Evolutionary conservation across 495 filamentous ascomycete species (phyloP), one percentile per base, ranked within the genome.

Genomic region (Daldinia decipiens): DNA sequence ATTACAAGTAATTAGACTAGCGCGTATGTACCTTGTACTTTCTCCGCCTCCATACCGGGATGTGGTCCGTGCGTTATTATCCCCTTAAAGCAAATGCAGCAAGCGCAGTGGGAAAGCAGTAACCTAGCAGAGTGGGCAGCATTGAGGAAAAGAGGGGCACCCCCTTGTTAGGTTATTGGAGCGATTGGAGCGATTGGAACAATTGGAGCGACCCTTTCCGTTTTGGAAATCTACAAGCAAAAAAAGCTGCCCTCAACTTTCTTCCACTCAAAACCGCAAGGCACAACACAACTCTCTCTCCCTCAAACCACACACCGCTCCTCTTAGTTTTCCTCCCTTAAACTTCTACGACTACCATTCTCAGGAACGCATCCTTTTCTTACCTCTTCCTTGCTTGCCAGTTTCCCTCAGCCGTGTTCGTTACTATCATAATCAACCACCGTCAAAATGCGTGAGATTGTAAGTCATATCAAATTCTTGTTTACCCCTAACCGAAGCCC

Each of bases 391-490:
- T 69, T 77, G 53, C 56, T 73, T 56, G 73, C 45, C 58, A 65
- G 58, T 43, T 72, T 59, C 57, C 60, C 59, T 68, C 59, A 57
- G 50, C 72, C 31, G 64, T 74, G 69, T 64, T 65, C 74, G 74
- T 68, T 63, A 72, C 56, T 47, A 43, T 39, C 24, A 26, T 58
- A 70, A 74, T 70, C 72, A 74, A 67, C 70, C 71, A 79, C 77
- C 75, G 59, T 71, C 85, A 90, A 83, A 74, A 97, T 97, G 93
- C 93, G 93, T 90, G 93, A 97, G 88, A 97, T 97, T 80, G 93
- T 95, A 87, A 81, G 92, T 91, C 47, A 63, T 67, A 67, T 56
- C 27, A 17, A 56, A 53, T 74, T 68, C 79, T 74, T 76, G 71
- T 79, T 77, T 74, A 76, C 74, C 5, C 39, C 36, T 43, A 71